Conservation (phyloP, 2,329 filamentous ascomycete genomes). For the Colletotrichum sp. region DNA sequence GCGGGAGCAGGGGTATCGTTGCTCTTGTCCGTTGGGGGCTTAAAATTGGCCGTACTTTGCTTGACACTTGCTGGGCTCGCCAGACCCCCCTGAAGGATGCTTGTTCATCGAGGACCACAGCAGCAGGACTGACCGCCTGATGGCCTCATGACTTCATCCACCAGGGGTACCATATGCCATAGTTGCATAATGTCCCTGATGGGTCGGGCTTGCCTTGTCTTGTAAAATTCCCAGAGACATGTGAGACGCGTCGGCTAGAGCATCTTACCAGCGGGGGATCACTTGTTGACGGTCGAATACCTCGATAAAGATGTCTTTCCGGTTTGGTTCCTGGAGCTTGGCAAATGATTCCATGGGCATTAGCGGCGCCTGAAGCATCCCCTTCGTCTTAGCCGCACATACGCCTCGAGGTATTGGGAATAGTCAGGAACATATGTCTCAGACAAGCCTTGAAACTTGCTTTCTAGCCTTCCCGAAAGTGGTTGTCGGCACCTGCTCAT, state of each 20-base stretch:
- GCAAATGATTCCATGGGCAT: constrained; percentile 3
- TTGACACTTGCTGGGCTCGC: neutral
- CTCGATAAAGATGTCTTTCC: constrained; percentile 7
- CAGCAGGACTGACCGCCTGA: constrained; percentile 11
- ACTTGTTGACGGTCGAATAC: constrained; percentile 4
- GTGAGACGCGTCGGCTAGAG: constrained; percentile 16
- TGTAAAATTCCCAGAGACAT: constrained; percentile 2
- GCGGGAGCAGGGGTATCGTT: neutral
- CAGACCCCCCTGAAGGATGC: neutral
- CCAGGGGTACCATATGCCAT: constrained; percentile 8
- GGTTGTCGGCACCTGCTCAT: neutral
- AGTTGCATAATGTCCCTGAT: constrained; percentile 11
- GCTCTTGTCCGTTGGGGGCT: constrained; percentile 14
- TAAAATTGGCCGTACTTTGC: constrained; percentile 10
- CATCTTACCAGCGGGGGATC: neutral
- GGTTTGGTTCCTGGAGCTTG: constrained; percentile 12
- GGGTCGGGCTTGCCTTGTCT: neutral
- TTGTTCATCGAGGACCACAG: neutral
- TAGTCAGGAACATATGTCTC: constrained; percentile 22
- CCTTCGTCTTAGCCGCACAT: neutral
- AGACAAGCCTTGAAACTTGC: constrained; percentile 16
- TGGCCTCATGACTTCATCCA: constrained; percentile 18
- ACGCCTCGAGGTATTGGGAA: constrained; percentile 14
- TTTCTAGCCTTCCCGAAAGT: constrained; percentile 4
- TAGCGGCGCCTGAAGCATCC: neutral